These are phyloP conservation scores for Arctium lappa DNA, from an alignment of 129 eudicot species.

Conservation along the genomic window DNA sequence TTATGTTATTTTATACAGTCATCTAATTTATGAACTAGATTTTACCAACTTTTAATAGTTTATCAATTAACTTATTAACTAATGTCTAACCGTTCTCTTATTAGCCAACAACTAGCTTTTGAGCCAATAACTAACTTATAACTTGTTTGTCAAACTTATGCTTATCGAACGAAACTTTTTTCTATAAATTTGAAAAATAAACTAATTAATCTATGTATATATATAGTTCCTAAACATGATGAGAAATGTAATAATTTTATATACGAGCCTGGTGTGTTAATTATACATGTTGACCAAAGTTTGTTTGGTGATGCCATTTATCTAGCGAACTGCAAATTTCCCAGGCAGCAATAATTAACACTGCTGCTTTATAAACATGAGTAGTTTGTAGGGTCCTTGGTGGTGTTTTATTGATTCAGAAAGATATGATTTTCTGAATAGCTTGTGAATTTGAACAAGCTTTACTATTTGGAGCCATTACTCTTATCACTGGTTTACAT, in stretches of 20 bases:
- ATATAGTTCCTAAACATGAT: neutral
- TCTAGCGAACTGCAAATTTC: neutral
- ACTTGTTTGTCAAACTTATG: too few relatives aligned
- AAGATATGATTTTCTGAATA: constrained; percentile 12
- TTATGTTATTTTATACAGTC: too few relatives aligned
- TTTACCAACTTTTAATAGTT: too few relatives aligned
- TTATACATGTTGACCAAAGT: neutral
- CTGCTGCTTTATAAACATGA: neutral
- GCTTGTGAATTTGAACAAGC: constrained; percentile 3
- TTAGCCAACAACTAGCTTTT: too few relatives aligned
- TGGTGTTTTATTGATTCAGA: neutral
- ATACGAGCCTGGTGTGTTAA: neutral
- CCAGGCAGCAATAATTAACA: neutral
- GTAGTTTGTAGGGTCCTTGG: constrained; percentile 8
- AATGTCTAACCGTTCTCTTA: too few relatives aligned
- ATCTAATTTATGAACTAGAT: too few relatives aligned
- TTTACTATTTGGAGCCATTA: constrained; percentile 7
- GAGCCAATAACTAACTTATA: too few relatives aligned
- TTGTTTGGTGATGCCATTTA: neutral
- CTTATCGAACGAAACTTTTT: too few relatives aligned
- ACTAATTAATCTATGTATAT: neutral
- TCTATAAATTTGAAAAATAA: too few relatives aligned
- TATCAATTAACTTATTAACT: too few relatives aligned
- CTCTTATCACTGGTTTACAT: constrained; percentile 11
- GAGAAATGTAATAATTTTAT: neutral